Evolutionary conservation across 257 asterid genomes (phyloP), one percentile per base, ranked within the genome.

Genomic region (Oldenlandia corymbosa): DNA sequence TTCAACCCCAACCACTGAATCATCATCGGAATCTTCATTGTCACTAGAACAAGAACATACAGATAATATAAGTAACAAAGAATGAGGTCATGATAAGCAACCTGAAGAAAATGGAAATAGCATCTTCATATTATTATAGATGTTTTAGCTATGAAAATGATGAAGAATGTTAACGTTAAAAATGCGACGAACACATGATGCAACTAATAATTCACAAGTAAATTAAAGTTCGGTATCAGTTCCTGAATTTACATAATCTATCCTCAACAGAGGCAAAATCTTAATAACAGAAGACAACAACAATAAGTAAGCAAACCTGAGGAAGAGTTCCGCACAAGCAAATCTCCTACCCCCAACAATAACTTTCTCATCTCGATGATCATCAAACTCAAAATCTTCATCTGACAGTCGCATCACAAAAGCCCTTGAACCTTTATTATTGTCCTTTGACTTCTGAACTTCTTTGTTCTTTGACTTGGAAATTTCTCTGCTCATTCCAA

Each of bases 21-120:
- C 81, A 54, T 81, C 71, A 52, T 85, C 90, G 66, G 83, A 86
- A 68, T 79, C 92, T 64, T 88, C 95, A 62, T 87, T 78, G 77
- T 81, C 73, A 69, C 69, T 66, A 71, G 31, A 78, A 54, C 41
- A 75, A 67, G 32, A 59, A 51, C 48, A 63, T 11, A 49, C 36
- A 26, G 21, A 10, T 45, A 59, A n/a, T 34, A 34, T 3, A 34
- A 34, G 39, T 34, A 34, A 34, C 9, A 9, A 34, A 34, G 9
- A 3, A 34, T 34, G 39, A 34, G 4, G 39, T 34, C 39, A 3
- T 34, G 9, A 34, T 24, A 24, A 9, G 52, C 24, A 37, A 4
- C 9, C 18, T 20, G 23, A 31, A 47, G 58, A 13, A 41, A 68
- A 47, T 11, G 26, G n/a, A 23, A 17, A 23, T 14, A 21, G 50